Evolutionary conservation across 345 rosid species (phyloP), one percentile per base, ranked within the genome.

Genomic region (Geranium rotundifolium): DNA sequence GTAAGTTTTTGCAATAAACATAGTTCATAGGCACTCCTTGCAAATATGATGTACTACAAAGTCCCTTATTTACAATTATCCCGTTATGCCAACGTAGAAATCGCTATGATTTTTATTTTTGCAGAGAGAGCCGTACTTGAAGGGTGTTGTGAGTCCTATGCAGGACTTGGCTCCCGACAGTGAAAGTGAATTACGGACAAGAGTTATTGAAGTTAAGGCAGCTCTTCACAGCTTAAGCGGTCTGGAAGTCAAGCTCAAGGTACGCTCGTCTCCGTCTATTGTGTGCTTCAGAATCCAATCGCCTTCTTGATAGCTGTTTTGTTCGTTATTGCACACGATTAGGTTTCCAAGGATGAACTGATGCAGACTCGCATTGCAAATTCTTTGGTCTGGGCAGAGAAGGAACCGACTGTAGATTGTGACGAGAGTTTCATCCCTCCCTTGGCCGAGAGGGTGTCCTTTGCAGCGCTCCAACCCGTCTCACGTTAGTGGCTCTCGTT

Each of bases 191-290:
- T n/a, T 81, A 58, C 76, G 62, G 57, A 65, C 81, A n/a, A 69
- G 71, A 76, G 56, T 85, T 60, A 63, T 61, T 30, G 29, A 69
- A 61, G 72, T 89, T 17, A 83, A 76, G 72, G 91, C 83, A 55
- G 81, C 85, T 65, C 74, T 83, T 65, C 68, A 67, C 70, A 82
- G 78, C 66, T 77, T 89, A 63, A 89, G 81, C 65, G 76, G 74
- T 69, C 73, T 86, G 73, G 95, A 86, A 77, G 86, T 89, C 66
- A 89, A 83, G 72, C 84, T 89, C 30, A 89, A 89, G 91, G 89
- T 89, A 71, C 58, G 27, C 27, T 23, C 27, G 15, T 59, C 34
- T 56, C 62, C 23, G 5, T n/a, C 37, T 63, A 64, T 19, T 19
- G 49, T 2, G 20, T 15, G 12, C 41, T 34, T 34, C 41, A 34